phyloP scores from a whole-genome alignment of 2,329 filamentous ascomycete species.

The Monilinia polystroma region DNA sequence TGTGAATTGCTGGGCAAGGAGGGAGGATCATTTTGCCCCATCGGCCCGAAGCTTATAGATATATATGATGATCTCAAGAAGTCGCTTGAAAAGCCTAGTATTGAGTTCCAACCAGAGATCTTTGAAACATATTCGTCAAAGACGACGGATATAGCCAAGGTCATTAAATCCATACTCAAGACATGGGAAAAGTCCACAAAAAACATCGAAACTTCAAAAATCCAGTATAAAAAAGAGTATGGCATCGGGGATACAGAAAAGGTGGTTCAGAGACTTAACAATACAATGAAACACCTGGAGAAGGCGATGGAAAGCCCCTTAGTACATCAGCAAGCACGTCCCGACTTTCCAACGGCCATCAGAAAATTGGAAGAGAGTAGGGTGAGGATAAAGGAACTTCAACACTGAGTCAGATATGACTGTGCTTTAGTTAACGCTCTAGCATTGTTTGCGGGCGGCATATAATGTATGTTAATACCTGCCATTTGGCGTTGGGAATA shows the following conservation, averaged over 20 bases:
- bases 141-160: neutral
- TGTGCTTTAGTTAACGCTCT: neutral
- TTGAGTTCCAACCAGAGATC: neutral
- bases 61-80: neutral
- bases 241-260: neutral
- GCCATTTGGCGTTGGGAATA: neutral
- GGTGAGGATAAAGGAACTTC: neutral
- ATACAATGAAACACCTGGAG: neutral
- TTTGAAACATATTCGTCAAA: neutral
- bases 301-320: neutral
- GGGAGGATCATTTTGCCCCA: neutral
- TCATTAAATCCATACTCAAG: neutral
- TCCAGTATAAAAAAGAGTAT: neutral
- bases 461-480: neutral
- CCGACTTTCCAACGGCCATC: neutral
- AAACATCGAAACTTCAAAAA: neutral
- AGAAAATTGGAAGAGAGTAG: neutral
- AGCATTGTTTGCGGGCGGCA: neutral
- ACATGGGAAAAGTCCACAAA: neutral
- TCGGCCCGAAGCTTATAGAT: neutral
- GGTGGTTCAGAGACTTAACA: neutral
- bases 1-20: neutral
- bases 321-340: neutral
- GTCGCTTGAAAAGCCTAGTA: neutral
- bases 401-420: neutral